Evolutionary conservation across 805 yeast species (phyloP), one percentile per base, ranked within the genome.

Genomic region (Nakazawaea molendinolei): DNA sequence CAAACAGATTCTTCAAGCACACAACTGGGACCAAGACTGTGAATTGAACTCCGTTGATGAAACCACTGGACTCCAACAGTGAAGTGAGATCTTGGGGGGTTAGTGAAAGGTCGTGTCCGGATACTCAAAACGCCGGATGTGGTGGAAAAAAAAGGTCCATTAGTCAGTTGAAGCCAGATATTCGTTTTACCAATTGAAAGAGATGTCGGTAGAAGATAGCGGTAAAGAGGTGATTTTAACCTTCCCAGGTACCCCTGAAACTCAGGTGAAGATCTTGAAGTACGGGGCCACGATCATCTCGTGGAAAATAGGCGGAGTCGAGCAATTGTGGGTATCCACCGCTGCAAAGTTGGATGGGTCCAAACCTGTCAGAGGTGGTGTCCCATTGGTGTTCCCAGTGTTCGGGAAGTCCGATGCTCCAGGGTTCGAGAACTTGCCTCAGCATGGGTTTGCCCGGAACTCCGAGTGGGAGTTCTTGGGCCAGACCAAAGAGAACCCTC

Each of bases 361-460:
- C 30, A 84, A 82, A 53, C 94, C 98, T 2, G 97, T 92, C 14
- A 75, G 98, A 56, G 98, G 98, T 45, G 98, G 98, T 34, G 85
- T 92, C 36, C 98, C 98, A 9, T 65, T 92, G 17, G 97, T 90
- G 7, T 92, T 92, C 70, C 98, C 98, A 2, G 85, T 81, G 2
- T 84, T 84, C 51, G 97, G 98, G 41, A 87, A 78, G 45, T 64
- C 68, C 10, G 65, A 68, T 22, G 67, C 71, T 6, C 69, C 64
- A 38, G 83, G 84, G 3, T 74, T 87, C 26, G 67, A 65, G 34
- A 56, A 70, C 23, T 71, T 92, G 45, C 97, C 97, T 14, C 97
- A 92, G 63, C 98, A 92, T 55, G 98, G 98, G 2, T 84, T 92
- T 63, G 98, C 95, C 14, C 72, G 98, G 58, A 81, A 75, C 57